phyloP scores from a whole-genome alignment of 2,329 filamentous ascomycete species.

The Hymenoscyphus occultus region DNA sequence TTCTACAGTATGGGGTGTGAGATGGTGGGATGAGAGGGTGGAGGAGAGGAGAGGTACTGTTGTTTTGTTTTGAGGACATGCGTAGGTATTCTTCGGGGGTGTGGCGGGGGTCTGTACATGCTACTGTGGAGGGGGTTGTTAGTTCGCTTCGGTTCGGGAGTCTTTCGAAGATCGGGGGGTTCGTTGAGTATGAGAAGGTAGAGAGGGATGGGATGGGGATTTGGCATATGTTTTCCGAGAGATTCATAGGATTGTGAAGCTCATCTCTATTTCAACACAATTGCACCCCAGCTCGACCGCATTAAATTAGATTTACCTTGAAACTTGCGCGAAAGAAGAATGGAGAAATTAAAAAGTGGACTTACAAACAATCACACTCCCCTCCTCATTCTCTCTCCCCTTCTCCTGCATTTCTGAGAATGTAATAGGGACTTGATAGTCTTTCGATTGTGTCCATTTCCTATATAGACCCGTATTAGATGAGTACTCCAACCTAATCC shows the following conservation, averaged over 20 bases:
- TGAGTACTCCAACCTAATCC: too few species aligned
- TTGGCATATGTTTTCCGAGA: too few species aligned
- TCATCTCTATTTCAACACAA: too few species aligned
- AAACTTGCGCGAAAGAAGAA: too few species aligned
- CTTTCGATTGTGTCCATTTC: background rate
- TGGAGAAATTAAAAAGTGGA: background rate
- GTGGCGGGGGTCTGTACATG: slow-evolving; percentile 29
- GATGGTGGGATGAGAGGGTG: background rate
- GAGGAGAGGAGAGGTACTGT: slow-evolving; percentile 15
- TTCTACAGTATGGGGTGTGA: slow-evolving; percentile 15
- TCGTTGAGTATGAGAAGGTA: too few species aligned
- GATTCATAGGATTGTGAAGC: too few species aligned
- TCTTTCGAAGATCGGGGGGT: too few species aligned
- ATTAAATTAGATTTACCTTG: too few species aligned
- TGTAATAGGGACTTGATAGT: background rate
- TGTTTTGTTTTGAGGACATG: slow-evolving; percentile 17
- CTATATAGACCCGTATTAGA: background rate
- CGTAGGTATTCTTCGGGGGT: slow-evolving; percentile 27
- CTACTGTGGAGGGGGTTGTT: slow-evolving; percentile 13
- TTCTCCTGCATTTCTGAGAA: slow-evolving; percentile 29
- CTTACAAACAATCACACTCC: slow-evolving; percentile 28
- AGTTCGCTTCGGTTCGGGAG: too few species aligned
- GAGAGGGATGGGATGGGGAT: too few species aligned
- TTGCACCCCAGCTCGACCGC: too few species aligned
- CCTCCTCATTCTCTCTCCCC: slow-evolving; percentile 27